These are phyloP conservation scores for Fusarium sp. DNA, from an alignment of 2,329 filamentous ascomycete genomes.

Conservation along the genomic window DNA sequence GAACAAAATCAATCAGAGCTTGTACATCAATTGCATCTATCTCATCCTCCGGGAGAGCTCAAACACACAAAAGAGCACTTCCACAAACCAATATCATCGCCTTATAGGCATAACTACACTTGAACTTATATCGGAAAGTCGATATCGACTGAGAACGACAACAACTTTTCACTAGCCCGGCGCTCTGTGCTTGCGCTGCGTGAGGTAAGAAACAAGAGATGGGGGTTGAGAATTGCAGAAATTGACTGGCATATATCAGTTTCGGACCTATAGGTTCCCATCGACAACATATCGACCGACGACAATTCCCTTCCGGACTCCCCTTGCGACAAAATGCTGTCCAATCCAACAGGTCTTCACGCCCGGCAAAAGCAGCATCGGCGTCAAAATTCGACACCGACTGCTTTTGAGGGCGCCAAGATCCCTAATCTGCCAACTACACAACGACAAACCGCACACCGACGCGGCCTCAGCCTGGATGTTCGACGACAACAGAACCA, in stretches of 20 bases:
- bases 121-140: constrained; percentile 52
- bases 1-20: constrained; percentile 30
- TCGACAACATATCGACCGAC: constrained; percentile 64
- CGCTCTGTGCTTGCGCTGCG: constrained; percentile 85
- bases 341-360: constrained; percentile 79
- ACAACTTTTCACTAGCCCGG: constrained; percentile 70
- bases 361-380: constrained; percentile 71
- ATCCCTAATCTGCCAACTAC: constrained; percentile 70
- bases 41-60: constrained; percentile 25
- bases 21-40: constrained; percentile 24
- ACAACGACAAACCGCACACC: constrained; percentile 68
- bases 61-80: constrained; percentile 33
- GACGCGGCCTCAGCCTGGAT: constrained; percentile 88
- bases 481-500: constrained; percentile 68
- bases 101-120: constrained; percentile 49
- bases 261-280: constrained; percentile 63
- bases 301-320: constrained; percentile 73
- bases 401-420: constrained; percentile 80
- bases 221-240: neutral
- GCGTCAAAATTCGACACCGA: constrained; percentile 88
- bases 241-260: constrained; percentile 46
- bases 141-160: constrained; percentile 63
- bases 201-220: constrained; percentile 69
- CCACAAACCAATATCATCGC: constrained; percentile 38
- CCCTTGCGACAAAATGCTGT: constrained; percentile 81